phyloP scores from a whole-genome alignment of 495 filamentous ascomycete species.

The Penicillium lagena region DNA sequence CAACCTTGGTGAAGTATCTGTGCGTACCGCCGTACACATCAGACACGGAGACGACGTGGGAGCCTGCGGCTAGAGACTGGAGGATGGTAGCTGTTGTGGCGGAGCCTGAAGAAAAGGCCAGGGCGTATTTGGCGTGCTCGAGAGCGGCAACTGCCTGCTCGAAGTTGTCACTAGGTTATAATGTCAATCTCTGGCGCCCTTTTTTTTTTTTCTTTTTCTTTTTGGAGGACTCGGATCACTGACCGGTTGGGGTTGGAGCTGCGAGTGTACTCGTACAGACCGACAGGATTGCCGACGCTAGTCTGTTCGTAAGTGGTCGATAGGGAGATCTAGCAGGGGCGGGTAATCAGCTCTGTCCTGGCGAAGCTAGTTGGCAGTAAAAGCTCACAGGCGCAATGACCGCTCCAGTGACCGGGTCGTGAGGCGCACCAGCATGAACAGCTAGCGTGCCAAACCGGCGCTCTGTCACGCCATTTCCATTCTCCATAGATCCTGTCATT shows the following conservation, averaged over 20 bases:
- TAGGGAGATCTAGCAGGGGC: slow-evolving; percentile 66
- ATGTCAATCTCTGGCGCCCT: slow-evolving; percentile 1
- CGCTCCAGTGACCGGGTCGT: slow-evolving; percentile 86
- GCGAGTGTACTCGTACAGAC: slow-evolving; percentile 82
- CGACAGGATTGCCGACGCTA: slow-evolving; percentile 77
- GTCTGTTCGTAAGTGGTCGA: slow-evolving; percentile 91
- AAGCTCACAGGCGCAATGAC: slow-evolving; percentile 75
- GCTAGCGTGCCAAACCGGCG: slow-evolving; percentile 85
- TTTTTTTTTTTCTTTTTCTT: no score
- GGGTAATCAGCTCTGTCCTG: not conserved
- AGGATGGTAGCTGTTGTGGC: slow-evolving; percentile 90
- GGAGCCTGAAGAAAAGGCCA: slow-evolving; percentile 92
- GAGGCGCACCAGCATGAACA: slow-evolving; percentile 85
- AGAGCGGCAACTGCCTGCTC: slow-evolving; percentile 86
- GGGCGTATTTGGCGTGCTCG: slow-evolving; percentile 85
- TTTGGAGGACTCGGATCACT: slow-evolving; percentile 7
- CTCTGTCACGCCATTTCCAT: slow-evolving; percentile 18
- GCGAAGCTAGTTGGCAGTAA: no score
- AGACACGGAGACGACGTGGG: slow-evolving; percentile 90
- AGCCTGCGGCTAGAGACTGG: slow-evolving; percentile 85
- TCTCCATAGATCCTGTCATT: slow-evolving; percentile 24
- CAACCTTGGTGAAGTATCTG: slow-evolving; percentile 98
- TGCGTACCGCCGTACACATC: slow-evolving; percentile 98
- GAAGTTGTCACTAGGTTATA: slow-evolving; percentile 67
- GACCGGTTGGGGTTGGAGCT: slow-evolving; percentile 88